Evolutionary conservation across 371 early-diverging fungal species (phyloP), one percentile per base, ranked within the genome.

Genomic region (Thermomucor indicae-seudaticae): DNA sequence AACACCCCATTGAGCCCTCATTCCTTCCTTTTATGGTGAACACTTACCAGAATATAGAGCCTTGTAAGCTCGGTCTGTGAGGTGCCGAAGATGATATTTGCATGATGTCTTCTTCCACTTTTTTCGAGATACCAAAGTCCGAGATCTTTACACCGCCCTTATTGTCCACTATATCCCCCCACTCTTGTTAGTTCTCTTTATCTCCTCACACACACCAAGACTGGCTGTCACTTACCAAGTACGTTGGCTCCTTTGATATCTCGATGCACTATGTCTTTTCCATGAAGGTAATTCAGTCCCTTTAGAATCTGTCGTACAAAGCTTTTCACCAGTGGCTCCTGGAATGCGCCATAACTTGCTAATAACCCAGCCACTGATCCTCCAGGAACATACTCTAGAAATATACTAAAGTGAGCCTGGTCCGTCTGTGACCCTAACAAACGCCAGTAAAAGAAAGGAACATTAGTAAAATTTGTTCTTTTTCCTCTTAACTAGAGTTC

Each of bases 71-170:
- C 44, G 89, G 84, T 29, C 92, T 69, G 49, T 76, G 68, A 12
- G 71, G 44, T n/a, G n/a, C n/a, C 8, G 67, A 63, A 7, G 62
- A 54, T 29, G 65, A 46, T 7, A 63, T 50, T 45, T 55, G 57
- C 47, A 67, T 44, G 22, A 65, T 64, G 40, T 63, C 64, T 64
- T 86, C 89, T 60, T 88, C 88, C 12, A 91, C 82, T 58, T 94
- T 93, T 69, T 99, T 98, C 3, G 98, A 93, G 31, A 99, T 91
- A 12, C 99, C 99, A 84, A 99, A 99, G 68, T 99, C 99, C 2
- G 96, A 89, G 29, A 99, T 97, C 75, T 98, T 98, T 41, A 93
- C 91, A 31, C 83, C 78, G 14, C 96, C 96, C 45, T 90, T 83
- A 57, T 87, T 85, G 69, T 96, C 96, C 8, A 99, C 89, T 45